Conservation (phyloP, 1,139 yeast genomes). For the Citeromyces siamensis region DNA sequence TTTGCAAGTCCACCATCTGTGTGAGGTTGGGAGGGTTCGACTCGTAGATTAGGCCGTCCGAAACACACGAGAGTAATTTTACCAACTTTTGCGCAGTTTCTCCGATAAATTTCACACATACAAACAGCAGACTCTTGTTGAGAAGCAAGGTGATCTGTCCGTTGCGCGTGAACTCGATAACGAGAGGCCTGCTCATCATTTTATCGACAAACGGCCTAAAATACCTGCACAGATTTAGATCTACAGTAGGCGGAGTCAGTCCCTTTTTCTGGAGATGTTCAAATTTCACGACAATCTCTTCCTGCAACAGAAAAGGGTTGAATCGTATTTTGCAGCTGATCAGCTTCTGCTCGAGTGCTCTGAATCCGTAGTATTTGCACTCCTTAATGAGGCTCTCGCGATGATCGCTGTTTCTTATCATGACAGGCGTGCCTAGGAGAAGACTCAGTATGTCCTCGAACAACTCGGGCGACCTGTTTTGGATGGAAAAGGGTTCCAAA, state of each 20-base stretch:
- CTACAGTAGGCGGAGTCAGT: conserved; percentile 15
- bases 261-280: conserved; percentile 35
- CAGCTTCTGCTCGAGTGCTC: conserved; percentile 61
- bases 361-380: conserved; percentile 65
- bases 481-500: conserved; percentile 39
- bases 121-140: not conserved
- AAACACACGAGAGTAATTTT: not conserved
- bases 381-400: conserved; percentile 48
- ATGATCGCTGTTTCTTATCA: conserved; percentile 39
- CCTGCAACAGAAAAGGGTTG: conserved; percentile 36
- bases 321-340: conserved; percentile 35
- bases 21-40: not conserved
- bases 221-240: not conserved
- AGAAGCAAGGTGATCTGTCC: not conserved
- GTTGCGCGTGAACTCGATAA: not conserved
- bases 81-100: not conserved
- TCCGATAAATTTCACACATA: not conserved
- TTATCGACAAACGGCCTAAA: not conserved
- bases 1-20: not conserved
- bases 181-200: not conserved
- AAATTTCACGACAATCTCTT: conserved; percentile 45
- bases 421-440: conserved; percentile 39
- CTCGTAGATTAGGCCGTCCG: not conserved
- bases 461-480: conserved; percentile 40
- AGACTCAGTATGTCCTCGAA: conserved; percentile 49